phyloP scores from a whole-genome alignment of 2,329 filamentous ascomycete genomes.

The Sporothrix variecibatus region DNA sequence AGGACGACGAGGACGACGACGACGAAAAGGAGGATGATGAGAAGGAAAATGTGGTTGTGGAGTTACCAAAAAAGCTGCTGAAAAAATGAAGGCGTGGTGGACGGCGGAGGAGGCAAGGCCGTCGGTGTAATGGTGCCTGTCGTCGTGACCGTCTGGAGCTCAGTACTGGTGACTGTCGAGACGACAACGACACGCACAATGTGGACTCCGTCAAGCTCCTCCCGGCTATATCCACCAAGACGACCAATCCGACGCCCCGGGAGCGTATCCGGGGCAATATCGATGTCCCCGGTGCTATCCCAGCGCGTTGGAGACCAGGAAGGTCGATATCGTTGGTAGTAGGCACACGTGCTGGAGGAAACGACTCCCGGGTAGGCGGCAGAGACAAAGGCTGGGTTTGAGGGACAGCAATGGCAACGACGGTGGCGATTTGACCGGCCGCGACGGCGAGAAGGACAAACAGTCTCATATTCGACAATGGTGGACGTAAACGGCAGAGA shows the following conservation, averaged over 20 bases:
- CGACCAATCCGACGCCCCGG: background rate
- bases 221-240: background rate
- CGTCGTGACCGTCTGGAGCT: conserved; percentile 14
- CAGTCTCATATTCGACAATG: background rate
- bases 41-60: background rate
- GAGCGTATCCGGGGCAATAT: background rate
- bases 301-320: background rate
- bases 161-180: background rate
- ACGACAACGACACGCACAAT: background rate
- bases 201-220: background rate
- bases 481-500: background rate
- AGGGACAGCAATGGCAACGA: conserved; percentile 4
- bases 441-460: background rate
- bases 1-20: background rate
- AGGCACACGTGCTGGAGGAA: background rate
- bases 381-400: background rate
- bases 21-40: background rate
- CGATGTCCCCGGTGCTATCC: background rate
- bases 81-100: background rate
- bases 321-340: background rate
- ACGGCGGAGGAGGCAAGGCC: background rate
- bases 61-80: background rate
- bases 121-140: background rate
- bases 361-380: background rate
- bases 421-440: background rate